Base-by-base conservation (phyloP, 345 rosid species). In the Garcia nutans region DNA sequence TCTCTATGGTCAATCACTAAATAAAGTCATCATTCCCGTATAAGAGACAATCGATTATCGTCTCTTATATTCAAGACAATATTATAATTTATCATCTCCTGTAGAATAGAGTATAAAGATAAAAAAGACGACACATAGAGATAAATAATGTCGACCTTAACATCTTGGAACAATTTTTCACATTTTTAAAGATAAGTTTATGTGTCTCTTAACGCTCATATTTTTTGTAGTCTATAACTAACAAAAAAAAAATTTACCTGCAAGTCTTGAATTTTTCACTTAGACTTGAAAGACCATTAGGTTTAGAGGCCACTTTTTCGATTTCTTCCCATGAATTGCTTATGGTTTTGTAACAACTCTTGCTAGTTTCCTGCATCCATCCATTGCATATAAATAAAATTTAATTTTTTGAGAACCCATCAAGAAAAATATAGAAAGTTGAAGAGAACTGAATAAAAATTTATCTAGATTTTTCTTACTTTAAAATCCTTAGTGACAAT, bases 311-410 rank as follows among this genome's bases (percentile, higher is more conserved):
- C 16, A 65, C 19, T 71, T 16, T 60, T 15, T 81, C 82, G 6
- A 87, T 84, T 58, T 69, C 80, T 10, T 79, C 60, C 87, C 87
- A 87, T 15, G 87, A 87, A 13, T 81, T 54, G 3, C 47, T 8
- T 68, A 86, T 82, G 0, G 85, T 84, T 55, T 72, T 45, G 75
- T 84, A 84, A 77, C 89, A 84, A 15, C 70, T 81, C 56, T 82
- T 84, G 42, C 89, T 84, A 1, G 74, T 65, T 37, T 69, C 77
- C 66, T 82, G 79, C 57, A 68, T 37, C 6, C 41, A 37, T 37
- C 45, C 54, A 77, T 56, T 12, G 28, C 19, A 15, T 55, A 37
- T 37, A 37, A 42, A n/a, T 6, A 11, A 8, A 6, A 22, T 37
- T 33, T 56, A 37, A 13, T 33, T 20, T 65, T 31, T 15, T 42